Percentiles rank a stretch among this genome's conserved stretches.
Evolutionary conservation across 192 early-diverging fungal species (phyloP).

Genomic region (Coemansia sp.): DNA sequence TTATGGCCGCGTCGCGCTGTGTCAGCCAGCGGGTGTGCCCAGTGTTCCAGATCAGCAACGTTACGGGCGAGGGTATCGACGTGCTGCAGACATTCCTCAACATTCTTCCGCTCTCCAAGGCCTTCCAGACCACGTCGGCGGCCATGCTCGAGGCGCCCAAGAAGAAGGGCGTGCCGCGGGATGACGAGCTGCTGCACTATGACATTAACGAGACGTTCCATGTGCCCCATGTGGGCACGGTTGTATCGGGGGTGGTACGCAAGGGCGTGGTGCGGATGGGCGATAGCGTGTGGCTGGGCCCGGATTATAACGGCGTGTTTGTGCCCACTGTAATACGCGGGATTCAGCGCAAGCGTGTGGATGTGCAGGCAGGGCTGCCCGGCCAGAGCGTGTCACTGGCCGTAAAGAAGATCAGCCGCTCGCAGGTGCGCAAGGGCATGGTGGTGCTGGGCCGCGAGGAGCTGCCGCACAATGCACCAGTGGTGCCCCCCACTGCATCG

Average conservation of each 20-base stretch:
- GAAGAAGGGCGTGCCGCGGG: too few relatives aligned
- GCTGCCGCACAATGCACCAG: not conserved
- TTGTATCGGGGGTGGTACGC: conserved; percentile 75
- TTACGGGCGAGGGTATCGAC: conserved; percentile 75
- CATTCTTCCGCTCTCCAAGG: conserved; percentile 53
- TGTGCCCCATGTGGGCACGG: conserved; percentile 88
- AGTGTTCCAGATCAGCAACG: conserved; percentile 91
- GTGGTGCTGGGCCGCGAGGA: conserved; percentile 20
- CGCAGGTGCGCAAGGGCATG: conserved; percentile 70
- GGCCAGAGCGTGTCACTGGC: conserved; percentile 85
- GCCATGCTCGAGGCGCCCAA: too few relatives aligned
- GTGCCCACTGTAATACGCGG: conserved; percentile 69
- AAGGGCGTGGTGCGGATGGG: conserved; percentile 72
- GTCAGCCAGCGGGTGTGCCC: conserved; percentile 87
- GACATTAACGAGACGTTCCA: conserved; percentile 87
- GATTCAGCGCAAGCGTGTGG: conserved; percentile 84
- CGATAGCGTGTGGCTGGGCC: conserved; percentile 78
- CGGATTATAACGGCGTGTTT: conserved; percentile 79
- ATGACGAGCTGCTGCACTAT: conserved; percentile 57
- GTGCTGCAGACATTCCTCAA: conserved; percentile 79
- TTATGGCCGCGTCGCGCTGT: conserved; percentile 74
- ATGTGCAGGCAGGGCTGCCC: conserved; percentile 65
- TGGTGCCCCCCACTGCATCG: conserved; percentile 12
- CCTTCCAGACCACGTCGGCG: too few relatives aligned
- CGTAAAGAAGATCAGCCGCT: conserved; percentile 75